Conservation (phyloP, 2,329 filamentous ascomycete genomes). For the Teratosphaeria viscida region DNA sequence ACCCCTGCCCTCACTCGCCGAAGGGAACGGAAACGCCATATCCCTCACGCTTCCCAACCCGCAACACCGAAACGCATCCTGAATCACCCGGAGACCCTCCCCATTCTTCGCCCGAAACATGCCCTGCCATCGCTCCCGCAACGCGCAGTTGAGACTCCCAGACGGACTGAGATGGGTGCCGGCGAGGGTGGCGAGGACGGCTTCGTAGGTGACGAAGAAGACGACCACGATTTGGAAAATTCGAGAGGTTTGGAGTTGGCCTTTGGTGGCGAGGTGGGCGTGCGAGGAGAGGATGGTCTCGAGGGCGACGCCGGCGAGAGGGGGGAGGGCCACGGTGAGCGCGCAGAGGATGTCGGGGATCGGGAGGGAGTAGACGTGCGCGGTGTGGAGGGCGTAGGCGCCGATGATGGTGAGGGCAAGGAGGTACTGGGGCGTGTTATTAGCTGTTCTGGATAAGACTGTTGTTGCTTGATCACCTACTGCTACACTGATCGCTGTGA, state of each 20-base stretch:
- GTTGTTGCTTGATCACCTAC: slow-evolving; percentile 1
- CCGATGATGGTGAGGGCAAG: slow-evolving; percentile 30
- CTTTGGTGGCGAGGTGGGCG: slow-evolving; percentile 18
- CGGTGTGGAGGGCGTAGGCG: slow-evolving; percentile 25
- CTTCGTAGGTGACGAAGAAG: slow-evolving; percentile 29
- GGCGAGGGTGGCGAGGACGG: slow-evolving; percentile 36
- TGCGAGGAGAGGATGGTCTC: slow-evolving; percentile 28
- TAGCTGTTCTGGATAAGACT: neutral
- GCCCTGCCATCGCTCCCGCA: slow-evolving; percentile 47
- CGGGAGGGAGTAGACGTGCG: slow-evolving; percentile 29
- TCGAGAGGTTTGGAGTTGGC: slow-evolving; percentile 18
- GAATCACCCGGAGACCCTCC: slow-evolving; percentile 46
- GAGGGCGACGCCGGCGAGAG: slow-evolving; percentile 33
- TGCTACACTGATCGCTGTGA: slow-evolving; percentile 6
- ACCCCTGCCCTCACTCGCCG: slow-evolving; percentile 17
- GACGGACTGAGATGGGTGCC: slow-evolving; percentile 33
- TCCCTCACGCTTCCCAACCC: slow-evolving; percentile 50
- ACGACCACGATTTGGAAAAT: slow-evolving; percentile 27
- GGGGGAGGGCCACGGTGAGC: slow-evolving; percentile 32
- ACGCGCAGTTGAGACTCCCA: slow-evolving; percentile 38
- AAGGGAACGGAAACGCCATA: slow-evolving; percentile 52
- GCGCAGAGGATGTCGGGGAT: slow-evolving; percentile 32
- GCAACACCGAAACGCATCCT: slow-evolving; percentile 58
- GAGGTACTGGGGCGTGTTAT: slow-evolving; percentile 27
- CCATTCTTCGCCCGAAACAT: slow-evolving; percentile 45